Evolutionary conservation across 2,329 filamentous ascomycete species (phyloP).

Genomic region (Coniosporium tulheliwenetii): DNA sequence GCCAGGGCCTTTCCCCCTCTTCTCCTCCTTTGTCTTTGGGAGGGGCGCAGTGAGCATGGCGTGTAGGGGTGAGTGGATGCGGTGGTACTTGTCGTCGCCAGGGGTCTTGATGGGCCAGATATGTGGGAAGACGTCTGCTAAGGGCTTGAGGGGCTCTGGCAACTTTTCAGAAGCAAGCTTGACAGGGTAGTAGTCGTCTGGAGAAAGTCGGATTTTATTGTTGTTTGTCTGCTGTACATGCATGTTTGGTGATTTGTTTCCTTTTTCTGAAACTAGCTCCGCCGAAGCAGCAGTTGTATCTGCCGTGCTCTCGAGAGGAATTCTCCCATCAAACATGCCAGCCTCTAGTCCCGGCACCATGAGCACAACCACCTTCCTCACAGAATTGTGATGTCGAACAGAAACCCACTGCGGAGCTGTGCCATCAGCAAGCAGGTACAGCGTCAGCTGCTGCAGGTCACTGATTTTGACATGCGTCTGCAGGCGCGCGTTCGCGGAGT

Average conservation of each 20-base stretch:
- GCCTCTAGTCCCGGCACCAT: conserved; percentile 88
- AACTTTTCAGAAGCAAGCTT: conserved; percentile 24
- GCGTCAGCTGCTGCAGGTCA: conserved; percentile 40
- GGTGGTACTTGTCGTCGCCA: conserved; percentile 66
- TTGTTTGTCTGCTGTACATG: conserved; percentile 7
- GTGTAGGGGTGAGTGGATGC: conserved; percentile 74
- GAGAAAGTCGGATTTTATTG: conserved; percentile 19
- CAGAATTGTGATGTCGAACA: conserved; percentile 37
- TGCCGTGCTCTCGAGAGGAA: conserved; percentile 14
- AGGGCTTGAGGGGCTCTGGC: conserved; percentile 34
- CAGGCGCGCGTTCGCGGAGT: conserved; percentile 35
- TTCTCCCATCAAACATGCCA: conserved; percentile 62
- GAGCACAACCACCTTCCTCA: conserved; percentile 66
- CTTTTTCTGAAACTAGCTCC: conserved; percentile 3
- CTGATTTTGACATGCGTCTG: conserved; percentile 39
- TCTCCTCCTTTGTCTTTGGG: conserved; percentile 54
- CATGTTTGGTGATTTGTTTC: background rate
- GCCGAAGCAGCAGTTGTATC: conserved; percentile 4
- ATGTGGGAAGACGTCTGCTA: conserved; percentile 72
- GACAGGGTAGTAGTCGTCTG: conserved; percentile 34
- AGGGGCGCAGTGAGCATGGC: conserved; percentile 66
- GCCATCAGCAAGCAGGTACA: conserved; percentile 48
- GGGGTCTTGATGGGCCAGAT: conserved; percentile 82
- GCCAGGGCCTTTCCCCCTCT: conserved; percentile 42
- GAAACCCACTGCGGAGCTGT: conserved; percentile 48